Evolutionary conservation across 768 basidiomycete species (phyloP).

Genomic region (Mycena filopes): DNA sequence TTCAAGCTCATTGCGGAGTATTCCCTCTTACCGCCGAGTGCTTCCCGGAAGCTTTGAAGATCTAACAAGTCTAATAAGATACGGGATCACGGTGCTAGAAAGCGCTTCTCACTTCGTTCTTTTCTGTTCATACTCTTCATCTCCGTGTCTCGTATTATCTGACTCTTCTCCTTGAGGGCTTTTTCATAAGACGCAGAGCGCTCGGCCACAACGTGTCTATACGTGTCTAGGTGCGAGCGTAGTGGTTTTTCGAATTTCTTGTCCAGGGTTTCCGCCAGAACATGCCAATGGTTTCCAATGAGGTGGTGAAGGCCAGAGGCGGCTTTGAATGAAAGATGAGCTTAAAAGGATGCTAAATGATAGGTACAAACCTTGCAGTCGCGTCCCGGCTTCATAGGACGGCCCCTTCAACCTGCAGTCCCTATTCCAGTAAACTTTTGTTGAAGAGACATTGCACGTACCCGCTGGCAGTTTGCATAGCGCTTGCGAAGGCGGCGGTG

Average conservation of each 20-base stretch:
- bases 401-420: slow-evolving; percentile 78
- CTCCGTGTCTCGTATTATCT: slow-evolving; percentile 87
- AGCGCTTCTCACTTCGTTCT: slow-evolving; percentile 74
- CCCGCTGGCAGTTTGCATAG: slow-evolving; percentile 87
- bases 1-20: too few species aligned
- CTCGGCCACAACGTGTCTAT: slow-evolving; percentile 77
- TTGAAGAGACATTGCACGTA: slow-evolving; percentile 47
- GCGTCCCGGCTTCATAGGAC: slow-evolving; percentile 80
- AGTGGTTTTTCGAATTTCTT: slow-evolving; percentile 91
- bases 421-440: background rate
- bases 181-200: slow-evolving; percentile 87
- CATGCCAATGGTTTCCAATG: slow-evolving; percentile 92
- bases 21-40: too few species aligned
- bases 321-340: slow-evolving; percentile 48
- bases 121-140: slow-evolving; percentile 85
- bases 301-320: slow-evolving; percentile 91
- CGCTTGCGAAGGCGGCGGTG: slow-evolving; percentile 86
- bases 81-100: background rate
- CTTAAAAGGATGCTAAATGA: slow-evolving; percentile 13
- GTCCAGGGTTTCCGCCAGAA: slow-evolving; percentile 88
- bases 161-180: slow-evolving; percentile 83
- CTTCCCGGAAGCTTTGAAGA: slow-evolving; percentile 88
- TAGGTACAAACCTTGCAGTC: slow-evolving; percentile 61
- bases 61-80: slow-evolving; percentile 57
- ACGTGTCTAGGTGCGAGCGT: slow-evolving; percentile 84